Conservation (phyloP, 2,329 filamentous ascomycete species). For the Chrysoporthe deuterocubensis region DNA sequence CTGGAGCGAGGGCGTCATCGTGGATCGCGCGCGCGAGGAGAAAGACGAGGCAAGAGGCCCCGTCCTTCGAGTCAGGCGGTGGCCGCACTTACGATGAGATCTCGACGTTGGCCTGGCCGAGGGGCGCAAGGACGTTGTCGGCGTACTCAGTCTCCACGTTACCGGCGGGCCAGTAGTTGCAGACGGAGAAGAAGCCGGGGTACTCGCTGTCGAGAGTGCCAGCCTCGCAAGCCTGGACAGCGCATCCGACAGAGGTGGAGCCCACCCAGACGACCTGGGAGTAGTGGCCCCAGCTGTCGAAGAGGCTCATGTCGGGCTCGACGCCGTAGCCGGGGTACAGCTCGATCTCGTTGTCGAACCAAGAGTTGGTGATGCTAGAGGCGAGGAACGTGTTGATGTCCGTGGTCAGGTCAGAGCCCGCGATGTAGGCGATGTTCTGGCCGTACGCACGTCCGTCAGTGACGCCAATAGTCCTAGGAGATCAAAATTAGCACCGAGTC, state of each 20-base stretch:
- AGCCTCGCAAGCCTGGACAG: conserved; percentile 56
- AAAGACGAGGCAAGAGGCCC: background rate
- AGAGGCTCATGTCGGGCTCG: conserved; percentile 64
- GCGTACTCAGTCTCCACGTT: conserved; percentile 57
- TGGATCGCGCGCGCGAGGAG: background rate
- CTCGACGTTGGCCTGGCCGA: conserved; percentile 39
- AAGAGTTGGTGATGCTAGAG: conserved; percentile 75
- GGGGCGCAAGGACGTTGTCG: conserved; percentile 52
- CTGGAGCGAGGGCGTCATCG: background rate
- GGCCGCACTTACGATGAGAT: conserved; percentile 16
- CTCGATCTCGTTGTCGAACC: conserved; percentile 82
- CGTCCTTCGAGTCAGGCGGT: background rate
- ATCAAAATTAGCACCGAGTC: background rate
- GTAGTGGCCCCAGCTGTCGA: conserved; percentile 75
- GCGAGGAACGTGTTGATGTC: conserved; percentile 61
- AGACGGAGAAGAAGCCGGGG: conserved; percentile 77
- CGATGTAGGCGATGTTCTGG: conserved; percentile 84
- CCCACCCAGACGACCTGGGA: conserved; percentile 74
- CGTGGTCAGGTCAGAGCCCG: conserved; percentile 44
- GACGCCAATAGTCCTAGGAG: conserved; percentile 54
- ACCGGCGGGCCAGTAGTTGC: conserved; percentile 83
- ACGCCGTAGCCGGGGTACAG: conserved; percentile 64
- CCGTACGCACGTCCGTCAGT: conserved; percentile 65
- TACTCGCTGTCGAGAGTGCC: conserved; percentile 52
- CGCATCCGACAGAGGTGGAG: conserved; percentile 67